phyloP scores from a whole-genome alignment of 805 yeast genomes.

The Suhomyces sp. region DNA sequence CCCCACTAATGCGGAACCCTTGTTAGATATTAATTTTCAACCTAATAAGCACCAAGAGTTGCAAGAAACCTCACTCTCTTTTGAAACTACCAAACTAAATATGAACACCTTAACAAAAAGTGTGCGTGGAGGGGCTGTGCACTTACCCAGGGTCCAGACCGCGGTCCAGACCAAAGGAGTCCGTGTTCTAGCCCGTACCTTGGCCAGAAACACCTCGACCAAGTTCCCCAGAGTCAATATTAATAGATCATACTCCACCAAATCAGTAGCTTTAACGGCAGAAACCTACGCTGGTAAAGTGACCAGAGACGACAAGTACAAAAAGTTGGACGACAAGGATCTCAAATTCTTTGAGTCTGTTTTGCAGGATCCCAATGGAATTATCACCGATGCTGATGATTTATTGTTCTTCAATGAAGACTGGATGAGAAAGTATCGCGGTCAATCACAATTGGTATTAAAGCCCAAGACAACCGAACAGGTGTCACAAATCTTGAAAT shows the following conservation, averaged over 20 bases:
- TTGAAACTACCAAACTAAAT: no score
- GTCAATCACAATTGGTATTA: slow-evolving; percentile 78
- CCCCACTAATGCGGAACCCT: no score
- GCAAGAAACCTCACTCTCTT: no score
- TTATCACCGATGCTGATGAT: slow-evolving; percentile 59
- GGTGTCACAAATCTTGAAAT: slow-evolving; percentile 70
- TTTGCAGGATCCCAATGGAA: slow-evolving; percentile 50
- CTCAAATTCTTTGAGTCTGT: slow-evolving; percentile 59
- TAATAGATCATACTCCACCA: slow-evolving; percentile 24
- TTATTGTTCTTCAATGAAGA: slow-evolving; percentile 78
- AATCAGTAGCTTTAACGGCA: slow-evolving; percentile 56
- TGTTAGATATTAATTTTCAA: no score
- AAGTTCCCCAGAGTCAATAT: slow-evolving; percentile 1
- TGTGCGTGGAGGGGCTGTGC: no score
- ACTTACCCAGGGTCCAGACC: no score
- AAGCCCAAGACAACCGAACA: slow-evolving; percentile 82
- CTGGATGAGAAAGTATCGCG: slow-evolving; percentile 91
- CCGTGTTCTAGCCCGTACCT: no score
- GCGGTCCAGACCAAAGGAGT: no score
- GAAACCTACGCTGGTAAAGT: slow-evolving; percentile 65
- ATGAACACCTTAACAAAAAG: no score
- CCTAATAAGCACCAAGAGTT: no score
- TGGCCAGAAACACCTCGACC: no score
- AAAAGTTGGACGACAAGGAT: slow-evolving; percentile 55
- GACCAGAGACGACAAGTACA: slow-evolving; percentile 50